These are phyloP conservation scores for Myochromella boudieri DNA, from an alignment of 768 basidiomycete species.

Conservation along the genomic window DNA sequence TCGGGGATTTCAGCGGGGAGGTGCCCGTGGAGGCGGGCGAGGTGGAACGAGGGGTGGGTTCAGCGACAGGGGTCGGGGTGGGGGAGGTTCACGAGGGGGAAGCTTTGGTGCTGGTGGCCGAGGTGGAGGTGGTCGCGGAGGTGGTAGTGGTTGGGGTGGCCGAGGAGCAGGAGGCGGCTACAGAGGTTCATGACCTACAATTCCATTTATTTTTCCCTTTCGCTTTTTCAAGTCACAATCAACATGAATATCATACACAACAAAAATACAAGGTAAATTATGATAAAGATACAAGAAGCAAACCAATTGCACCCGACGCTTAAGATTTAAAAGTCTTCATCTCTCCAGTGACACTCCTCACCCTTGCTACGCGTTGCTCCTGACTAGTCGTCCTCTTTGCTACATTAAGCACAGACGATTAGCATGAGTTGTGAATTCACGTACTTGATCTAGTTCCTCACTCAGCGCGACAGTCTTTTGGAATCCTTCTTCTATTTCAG, in stretches of 20 bases:
- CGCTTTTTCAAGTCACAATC: background rate
- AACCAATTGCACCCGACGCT: constrained; percentile 10
- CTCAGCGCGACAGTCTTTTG: constrained; percentile 39
- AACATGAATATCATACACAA: background rate
- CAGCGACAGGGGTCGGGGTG: constrained; percentile 36
- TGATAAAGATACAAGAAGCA: constrained; percentile 3
- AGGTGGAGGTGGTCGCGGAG: constrained; percentile 24
- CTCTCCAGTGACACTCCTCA: constrained; percentile 45
- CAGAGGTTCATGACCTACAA: constrained; percentile 42
- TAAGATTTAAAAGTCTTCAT: constrained; percentile 50
- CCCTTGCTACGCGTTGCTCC: constrained; percentile 47
- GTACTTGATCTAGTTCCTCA: constrained; percentile 54
- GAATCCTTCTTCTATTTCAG: constrained; percentile 27
- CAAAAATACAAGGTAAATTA: constrained; percentile 1
- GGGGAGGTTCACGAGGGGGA: constrained; percentile 16
- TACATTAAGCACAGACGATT: background rate
- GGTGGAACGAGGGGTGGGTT: constrained; percentile 32
- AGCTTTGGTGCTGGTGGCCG: constrained; percentile 20
- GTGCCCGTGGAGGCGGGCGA: constrained; percentile 44
- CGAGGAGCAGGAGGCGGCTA: constrained; percentile 26
- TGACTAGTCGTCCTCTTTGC: constrained; percentile 47
- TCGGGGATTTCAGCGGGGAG: constrained; percentile 47
- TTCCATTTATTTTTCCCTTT: constrained; percentile 1
- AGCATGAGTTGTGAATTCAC: constrained; percentile 9
- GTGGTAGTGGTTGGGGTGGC: constrained; percentile 6